Base-by-base conservation (phyloP, 2,329 filamentous ascomycete genomes). In the Colletotrichum viniferum region DNA sequence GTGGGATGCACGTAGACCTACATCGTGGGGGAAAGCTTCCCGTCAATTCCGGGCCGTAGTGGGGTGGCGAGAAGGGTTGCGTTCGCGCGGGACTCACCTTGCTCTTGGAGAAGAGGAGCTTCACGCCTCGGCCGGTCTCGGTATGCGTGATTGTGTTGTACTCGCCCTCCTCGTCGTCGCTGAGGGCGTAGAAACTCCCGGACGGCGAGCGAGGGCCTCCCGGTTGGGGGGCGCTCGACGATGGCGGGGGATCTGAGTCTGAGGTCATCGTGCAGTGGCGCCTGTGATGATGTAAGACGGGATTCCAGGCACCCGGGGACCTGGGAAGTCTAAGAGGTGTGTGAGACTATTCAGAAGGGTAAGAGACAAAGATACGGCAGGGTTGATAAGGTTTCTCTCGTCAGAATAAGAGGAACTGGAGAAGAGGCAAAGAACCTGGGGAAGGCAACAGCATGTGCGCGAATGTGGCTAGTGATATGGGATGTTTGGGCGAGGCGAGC, bases 1-100 rank as follows among this genome's bases (percentile, higher is more conserved):
- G 96, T 96, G 2, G 97, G 97, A 84, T 99, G 97, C 58, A 99
- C 93, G 83, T 98, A 99, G 83, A 99, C 97, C 94, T 96, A 79
- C 65, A 28, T 48, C 30, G 70, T 64, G 77, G 73, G 76, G 79
- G 58, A 80, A 77, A 21, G 34, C 14, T 30, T 58, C 16, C 56
- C 36, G 65, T 76, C 61, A 77, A 69, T 64, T 56, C 64, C 38
- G 36, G 43, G 16, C 28, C 24, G n/a, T 62, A 24, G 56, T 69
- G 43, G 66, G 58, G 73, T 66, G 69, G 73, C 60, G 73, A 69
- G 7, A 18, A 13, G 43, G 34, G 38, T n/a, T 10, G 58, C 18
- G 18, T 34, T 66, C 28, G 26, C 26, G 38, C 7, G 38, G 38
- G 14, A 52, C 87, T 62, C 80, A 95, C 94, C 90, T 98, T 99